Evolutionary conservation across 2,329 filamentous ascomycete species (phyloP), one percentile per base, ranked within the genome.

Genomic region (Aspergillus ustus): DNA sequence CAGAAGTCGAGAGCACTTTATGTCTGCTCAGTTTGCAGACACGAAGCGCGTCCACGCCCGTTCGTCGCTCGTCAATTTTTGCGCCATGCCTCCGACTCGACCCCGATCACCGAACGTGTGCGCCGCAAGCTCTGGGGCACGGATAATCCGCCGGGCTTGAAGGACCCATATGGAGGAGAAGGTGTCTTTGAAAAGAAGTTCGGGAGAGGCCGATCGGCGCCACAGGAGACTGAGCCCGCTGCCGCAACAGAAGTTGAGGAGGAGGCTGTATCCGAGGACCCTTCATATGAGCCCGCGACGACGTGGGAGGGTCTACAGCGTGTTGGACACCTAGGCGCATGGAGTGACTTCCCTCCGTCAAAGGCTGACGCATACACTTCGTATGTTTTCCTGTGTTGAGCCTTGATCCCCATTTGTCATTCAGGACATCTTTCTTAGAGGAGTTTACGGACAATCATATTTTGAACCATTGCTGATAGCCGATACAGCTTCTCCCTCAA

Each of bases 261-360:
- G 37, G 57, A 69, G 19, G 53, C 57, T 43, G 54, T 48, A 9
- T 52, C 59, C 29, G 57, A 63, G 17, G 68, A 68, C 52, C 63
- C 73, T 11, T 20, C 52, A 28, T 86, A 86, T 72, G 69, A 76
- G 54, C 77, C 78, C 19, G 81, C 84, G 28, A 72, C 71, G 37
- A 81, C 76, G 3, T 85, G 84, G 82, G 76, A 84, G 57, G 83
- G 82, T 0, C 72, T 90, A 61, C 79, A 84, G 66, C 76, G 75
- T 53, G 78, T 89, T 37, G 88, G 88, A 7, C 80, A 81, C 61
- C 69, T 81, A 51, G 77, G 75, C 45, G 73, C 70, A 60, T 82
- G 78, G 77, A 70, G 65, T 43, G 70, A 80, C 46, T 63, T 74
- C 22, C 75, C 76, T 43, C 70, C 75, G 51, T 72, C 72, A 34